These are phyloP conservation scores for Phoenix dactylifera DNA, from an alignment of 176 grass and related monocot genomes.

Conservation along the genomic window DNA sequence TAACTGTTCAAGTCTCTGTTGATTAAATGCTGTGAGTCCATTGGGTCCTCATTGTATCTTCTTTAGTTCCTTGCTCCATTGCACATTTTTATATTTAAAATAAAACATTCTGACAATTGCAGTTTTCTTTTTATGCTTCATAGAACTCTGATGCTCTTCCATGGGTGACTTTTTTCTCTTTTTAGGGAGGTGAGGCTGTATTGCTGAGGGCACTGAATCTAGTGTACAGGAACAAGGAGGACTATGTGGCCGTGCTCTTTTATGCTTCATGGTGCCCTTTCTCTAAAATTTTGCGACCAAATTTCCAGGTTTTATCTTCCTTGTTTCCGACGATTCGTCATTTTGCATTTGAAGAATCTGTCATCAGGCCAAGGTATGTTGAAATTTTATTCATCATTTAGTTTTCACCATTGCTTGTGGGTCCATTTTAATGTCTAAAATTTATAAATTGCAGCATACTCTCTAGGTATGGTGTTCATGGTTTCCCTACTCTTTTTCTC, in stretches of 20 bases:
- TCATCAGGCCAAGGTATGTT: slow-evolving; percentile 32
- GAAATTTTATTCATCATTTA: not conserved
- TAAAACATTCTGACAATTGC: not conserved
- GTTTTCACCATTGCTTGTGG: slow-evolving; percentile 2
- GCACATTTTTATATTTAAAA: too few relatives aligned
- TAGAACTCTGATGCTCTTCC: not conserved
- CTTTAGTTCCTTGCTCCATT: too few relatives aligned
- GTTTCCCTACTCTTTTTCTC: slow-evolving; percentile 88
- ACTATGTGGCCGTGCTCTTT: slow-evolving; percentile 81
- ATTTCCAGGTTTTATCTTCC: slow-evolving; percentile 48
- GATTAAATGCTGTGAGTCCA: too few relatives aligned
- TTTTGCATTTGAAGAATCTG: slow-evolving; percentile 90
- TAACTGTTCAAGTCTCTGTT: too few relatives aligned
- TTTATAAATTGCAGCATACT: slow-evolving; percentile 56
- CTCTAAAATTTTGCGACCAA: slow-evolving; percentile 77
- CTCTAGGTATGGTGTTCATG: slow-evolving; percentile 92
- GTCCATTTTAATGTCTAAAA: slow-evolving; percentile 5
- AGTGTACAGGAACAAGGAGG: slow-evolving; percentile 59
- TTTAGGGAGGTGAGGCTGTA: slow-evolving; percentile 70
- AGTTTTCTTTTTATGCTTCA: not conserved
- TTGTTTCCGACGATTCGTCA: slow-evolving; percentile 71
- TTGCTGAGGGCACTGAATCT: slow-evolving; percentile 66
- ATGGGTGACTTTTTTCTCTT: not conserved
- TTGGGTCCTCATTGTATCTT: too few relatives aligned
- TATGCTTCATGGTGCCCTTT: slow-evolving; percentile 98